Percentiles rank a stretch among this genome's conserved stretches.
phyloP scores from a whole-genome alignment of 2,329 filamentous ascomycete genomes.

The Dothidotthia symphoricarpi region DNA sequence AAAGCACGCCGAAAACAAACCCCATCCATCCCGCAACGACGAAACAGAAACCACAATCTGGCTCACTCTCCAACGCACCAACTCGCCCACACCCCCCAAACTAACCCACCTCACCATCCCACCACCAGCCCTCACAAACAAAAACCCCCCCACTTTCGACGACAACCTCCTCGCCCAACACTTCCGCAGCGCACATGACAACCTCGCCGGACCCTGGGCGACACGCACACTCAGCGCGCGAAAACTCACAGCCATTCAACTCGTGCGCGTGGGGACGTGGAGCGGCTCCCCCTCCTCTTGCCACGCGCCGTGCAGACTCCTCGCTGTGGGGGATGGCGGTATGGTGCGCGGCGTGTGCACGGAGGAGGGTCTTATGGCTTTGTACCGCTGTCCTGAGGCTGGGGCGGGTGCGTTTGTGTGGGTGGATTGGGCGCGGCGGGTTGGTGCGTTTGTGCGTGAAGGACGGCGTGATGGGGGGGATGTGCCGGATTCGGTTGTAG shows the following conservation, averaged over 20 bases:
- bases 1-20: too few species aligned
- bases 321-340: constrained; percentile 14
- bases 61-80: constrained; percentile 13
- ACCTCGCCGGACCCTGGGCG: constrained; percentile 24
- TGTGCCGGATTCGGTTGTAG: constrained; percentile 14
- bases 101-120: constrained; percentile 6
- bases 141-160: constrained; percentile 25
- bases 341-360: constrained; percentile 31
- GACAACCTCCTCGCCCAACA: constrained; percentile 25
- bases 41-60: constrained; percentile 14
- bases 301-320: constrained; percentile 2
- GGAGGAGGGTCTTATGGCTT: constrained; percentile 40
- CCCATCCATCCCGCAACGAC: constrained; percentile 21
- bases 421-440: constrained; percentile 45
- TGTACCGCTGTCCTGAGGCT: constrained; percentile 33
- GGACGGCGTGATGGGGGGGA: too few species aligned
- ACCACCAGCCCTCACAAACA: constrained; percentile 12
- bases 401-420: constrained; percentile 44
- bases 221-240: constrained; percentile 21
- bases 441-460: too few species aligned
- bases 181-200: constrained; percentile 15
- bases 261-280: constrained; percentile 18
- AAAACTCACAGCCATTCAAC: constrained; percentile 18
- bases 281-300: constrained; percentile 9
- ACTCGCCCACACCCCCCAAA: neutral